Evolutionary conservation across 2,329 filamentous ascomycete genomes (phyloP).

Genomic region (Botrytis fragariae): DNA sequence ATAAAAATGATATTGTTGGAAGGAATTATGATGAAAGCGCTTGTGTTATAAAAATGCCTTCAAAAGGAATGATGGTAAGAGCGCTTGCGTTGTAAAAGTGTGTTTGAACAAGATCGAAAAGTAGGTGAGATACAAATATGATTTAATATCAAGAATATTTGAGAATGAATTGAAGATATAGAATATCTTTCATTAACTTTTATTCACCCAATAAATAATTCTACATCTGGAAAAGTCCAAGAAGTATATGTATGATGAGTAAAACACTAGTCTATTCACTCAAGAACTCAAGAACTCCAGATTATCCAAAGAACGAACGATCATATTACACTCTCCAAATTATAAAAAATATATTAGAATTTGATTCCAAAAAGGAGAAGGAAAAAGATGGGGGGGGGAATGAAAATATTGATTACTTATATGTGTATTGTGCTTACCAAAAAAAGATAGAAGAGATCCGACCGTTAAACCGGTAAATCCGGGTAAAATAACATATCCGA

Average conservation of each 20-base stretch:
- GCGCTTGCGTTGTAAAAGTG: neutral
- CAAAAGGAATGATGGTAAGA: neutral
- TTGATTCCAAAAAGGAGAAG: neutral
- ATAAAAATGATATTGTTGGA: neutral
- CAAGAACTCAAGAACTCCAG: neutral
- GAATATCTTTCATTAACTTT: neutral
- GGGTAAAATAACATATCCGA: neutral
- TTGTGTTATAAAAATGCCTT: neutral
- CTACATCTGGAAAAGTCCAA: neutral
- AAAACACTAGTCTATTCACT: neutral
- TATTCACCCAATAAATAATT: neutral
- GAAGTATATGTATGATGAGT: neutral
- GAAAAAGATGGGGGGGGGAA: neutral
- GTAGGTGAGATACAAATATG: neutral
- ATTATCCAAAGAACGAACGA: neutral
- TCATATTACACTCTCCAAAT: neutral
- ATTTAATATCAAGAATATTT: neutral
- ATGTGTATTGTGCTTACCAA: slow-evolving; percentile 1
- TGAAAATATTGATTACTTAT: neutral
- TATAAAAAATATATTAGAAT: neutral
- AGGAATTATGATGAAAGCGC: neutral
- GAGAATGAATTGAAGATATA: neutral
- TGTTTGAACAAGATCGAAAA: neutral
- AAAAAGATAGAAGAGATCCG: neutral
- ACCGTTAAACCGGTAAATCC: neutral